Conservation (phyloP, 257 asterid species). For the Capsicum baccatum region DNA sequence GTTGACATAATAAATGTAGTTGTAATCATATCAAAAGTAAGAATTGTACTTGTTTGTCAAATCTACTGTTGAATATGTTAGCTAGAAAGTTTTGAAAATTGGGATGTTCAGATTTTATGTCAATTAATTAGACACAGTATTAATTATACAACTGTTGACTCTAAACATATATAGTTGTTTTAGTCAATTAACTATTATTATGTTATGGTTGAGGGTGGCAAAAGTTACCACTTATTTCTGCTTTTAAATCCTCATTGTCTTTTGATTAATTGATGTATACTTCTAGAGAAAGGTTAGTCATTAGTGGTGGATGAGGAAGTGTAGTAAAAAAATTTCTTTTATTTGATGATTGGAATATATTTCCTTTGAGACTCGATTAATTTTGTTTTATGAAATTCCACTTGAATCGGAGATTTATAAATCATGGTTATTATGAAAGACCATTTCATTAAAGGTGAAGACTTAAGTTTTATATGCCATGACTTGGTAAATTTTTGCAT, state of each 20-base stretch:
- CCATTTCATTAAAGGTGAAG: too few species aligned
- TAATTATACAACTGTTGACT: neutral
- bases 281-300: neutral
- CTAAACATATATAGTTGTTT: neutral
- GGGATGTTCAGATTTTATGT: conserved; percentile 20
- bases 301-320: neutral
- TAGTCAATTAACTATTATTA: neutral
- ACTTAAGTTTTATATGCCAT: too few species aligned
- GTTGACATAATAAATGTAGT: neutral
- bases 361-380: neutral
- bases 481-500: neutral
- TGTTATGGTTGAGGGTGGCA: neutral
- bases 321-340: neutral
- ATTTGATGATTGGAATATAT: neutral
- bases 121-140: neutral
- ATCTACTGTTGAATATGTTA: conserved; percentile 8
- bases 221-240: neutral
- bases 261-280: neutral
- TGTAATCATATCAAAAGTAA: conserved; percentile 13
- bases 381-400: neutral
- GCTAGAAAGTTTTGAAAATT: neutral
- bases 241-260: neutral
- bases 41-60: conserved; percentile 15
- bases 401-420: neutral
- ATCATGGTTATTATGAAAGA: fast-evolving